phyloP scores from a whole-genome alignment of 225 moss, liverwort and hornwort genomes.

The Sphagnum tenellum region DNA sequence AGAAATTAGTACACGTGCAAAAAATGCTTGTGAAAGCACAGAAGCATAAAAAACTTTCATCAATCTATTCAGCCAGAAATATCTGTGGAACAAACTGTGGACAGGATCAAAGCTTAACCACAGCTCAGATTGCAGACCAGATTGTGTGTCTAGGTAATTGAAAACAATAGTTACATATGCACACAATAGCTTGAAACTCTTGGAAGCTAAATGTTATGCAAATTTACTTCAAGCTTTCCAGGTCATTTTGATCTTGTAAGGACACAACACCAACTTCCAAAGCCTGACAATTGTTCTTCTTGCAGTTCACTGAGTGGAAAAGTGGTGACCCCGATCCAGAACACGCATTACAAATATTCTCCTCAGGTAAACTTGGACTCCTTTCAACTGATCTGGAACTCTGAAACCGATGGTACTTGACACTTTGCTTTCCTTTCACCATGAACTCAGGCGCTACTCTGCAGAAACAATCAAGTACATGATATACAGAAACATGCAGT shows the following conservation, averaged over 20 bases:
- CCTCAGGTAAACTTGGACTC: background rate
- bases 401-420: conserved; percentile 1
- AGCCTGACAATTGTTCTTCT: background rate
- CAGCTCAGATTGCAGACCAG: background rate
- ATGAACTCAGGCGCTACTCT: background rate
- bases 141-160: background rate
- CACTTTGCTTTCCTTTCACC: background rate
- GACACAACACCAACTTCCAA: background rate
- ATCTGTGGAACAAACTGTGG: background rate
- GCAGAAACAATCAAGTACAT: background rate
- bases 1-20: no score
- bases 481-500: no score
- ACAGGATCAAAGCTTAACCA: background rate
- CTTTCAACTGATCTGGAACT: conserved; percentile 1
- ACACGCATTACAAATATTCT: background rate
- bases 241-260: background rate
- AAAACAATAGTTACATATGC: background rate
- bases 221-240: background rate
- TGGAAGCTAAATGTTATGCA: background rate
- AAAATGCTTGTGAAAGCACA: background rate
- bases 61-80: background rate
- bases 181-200: background rate
- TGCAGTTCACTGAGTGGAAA: background rate
- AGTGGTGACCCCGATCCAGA: background rate
- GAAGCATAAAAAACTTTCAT: background rate